Base-by-base conservation (phyloP, 306 rosid genomes). In the Cucumis melo region DNA sequence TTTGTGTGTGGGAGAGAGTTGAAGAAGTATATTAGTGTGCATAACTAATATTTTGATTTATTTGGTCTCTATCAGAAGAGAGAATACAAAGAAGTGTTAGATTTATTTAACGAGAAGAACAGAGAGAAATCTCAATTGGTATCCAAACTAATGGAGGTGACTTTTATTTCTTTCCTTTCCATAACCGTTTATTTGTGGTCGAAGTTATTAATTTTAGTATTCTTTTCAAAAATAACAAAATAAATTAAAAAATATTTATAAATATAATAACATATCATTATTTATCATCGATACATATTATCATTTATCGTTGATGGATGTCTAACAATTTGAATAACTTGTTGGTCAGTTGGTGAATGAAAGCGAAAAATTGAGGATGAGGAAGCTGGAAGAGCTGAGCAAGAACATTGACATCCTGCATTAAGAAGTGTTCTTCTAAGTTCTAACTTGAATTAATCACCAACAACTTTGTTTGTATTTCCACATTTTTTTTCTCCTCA, bases 341-440 rank as follows among this genome's bases (percentile, higher is more conserved):
- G 29, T 27, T 44, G 55, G 19, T 56, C 84, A 86, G 89, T 76
- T 86, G 82, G 89, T 86, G 79, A 54, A 76, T 75, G 87, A 82
- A 81, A 93, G 86, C 42, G 86, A 83, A 83, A 78, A 36, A 67
- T 17, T 88, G 86, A 86, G 98, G 88, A 84, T 93, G 96, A 91
- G 88, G 87, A 93, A 93, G 90, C 91, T 93, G 82, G 98, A 91
- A 61, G 98, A 93, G 80, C 85, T 93, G 83, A 90, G 91, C 93
- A 93, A 88, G 84, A 85, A 85, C 78, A 78, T 93, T 38, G 92
- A 89, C 77, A 80, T 80, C 57, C 82, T 93, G 62, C 82, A 78
- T 16, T 91, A 81, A 85, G 50, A 84, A 2, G 1, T 27, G 29
- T 27, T 14, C 80, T 68, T 20, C n/a, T 51, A 51, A 51, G 56